phyloP scores from a whole-genome alignment of 306 rosid genomes.

The Cucurbita moschata region DNA sequence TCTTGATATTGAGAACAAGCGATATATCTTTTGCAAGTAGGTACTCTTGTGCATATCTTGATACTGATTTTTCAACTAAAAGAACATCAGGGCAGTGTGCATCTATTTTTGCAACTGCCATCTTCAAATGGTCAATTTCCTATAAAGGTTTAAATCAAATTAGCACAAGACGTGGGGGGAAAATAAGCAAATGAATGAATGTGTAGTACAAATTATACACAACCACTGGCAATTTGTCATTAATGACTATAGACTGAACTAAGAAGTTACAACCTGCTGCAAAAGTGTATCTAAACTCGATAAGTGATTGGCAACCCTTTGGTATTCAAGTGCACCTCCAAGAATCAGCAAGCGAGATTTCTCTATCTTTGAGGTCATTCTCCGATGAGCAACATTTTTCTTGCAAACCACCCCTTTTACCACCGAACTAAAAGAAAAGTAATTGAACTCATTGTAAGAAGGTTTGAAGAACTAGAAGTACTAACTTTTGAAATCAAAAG shows the following conservation, averaged over 20 bases:
- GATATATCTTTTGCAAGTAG: constrained; percentile 87
- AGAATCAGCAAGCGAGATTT: constrained; percentile 79
- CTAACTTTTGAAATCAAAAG: neutral
- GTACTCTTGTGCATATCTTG: constrained; percentile 86
- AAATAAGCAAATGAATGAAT: neutral
- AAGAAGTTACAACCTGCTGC: constrained; percentile 75
- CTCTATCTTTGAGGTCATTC: constrained; percentile 78
- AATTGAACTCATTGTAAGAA: neutral
- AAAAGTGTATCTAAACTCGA: constrained; percentile 92
- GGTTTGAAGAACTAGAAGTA: neutral
- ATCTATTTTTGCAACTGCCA: constrained; percentile 95
- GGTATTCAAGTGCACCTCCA: constrained; percentile 99
- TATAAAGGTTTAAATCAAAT: constrained; percentile 14
- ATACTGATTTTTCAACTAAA: constrained; percentile 94
- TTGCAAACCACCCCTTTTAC: constrained; percentile 92
- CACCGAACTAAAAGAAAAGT: constrained; percentile 48
- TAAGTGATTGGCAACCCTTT: constrained; percentile 67
- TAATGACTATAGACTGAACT: neutral
- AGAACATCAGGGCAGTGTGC: constrained; percentile 71
- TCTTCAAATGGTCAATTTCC: constrained; percentile 97
- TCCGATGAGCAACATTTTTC: constrained; percentile 92
- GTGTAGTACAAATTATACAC: neutral
- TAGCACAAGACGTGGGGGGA: neutral
- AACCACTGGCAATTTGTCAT: neutral
- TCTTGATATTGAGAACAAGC: constrained; percentile 83